Evolutionary conservation across 768 basidiomycete species (phyloP), one percentile per base, ranked within the genome.

Genomic region (Cystoderma amianthinum): DNA sequence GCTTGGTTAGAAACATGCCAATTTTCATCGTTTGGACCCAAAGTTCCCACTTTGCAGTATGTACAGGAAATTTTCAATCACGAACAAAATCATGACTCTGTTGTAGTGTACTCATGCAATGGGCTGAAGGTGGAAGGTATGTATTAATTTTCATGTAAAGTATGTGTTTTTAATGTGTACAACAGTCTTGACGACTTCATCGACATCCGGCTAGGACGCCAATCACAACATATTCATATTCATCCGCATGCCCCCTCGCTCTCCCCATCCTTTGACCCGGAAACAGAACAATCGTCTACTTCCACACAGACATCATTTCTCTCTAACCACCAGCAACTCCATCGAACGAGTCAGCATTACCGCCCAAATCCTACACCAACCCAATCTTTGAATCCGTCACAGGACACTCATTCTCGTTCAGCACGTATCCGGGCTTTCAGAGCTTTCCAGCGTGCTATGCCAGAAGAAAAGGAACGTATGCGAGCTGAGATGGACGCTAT

Each of bases 1-100:
- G 80, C 93, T 1, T 97, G 93, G 93, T 73, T 97, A 17, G 93
- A 97, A 58, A 70, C 75, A 0, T 76, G 73, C 42, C 82, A 84
- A 45, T 95, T 96, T 63, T 94, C 91, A 2, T 67, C 82, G 0
- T 94, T 95, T 55, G 92, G 91, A 0, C 89, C 90, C 0, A 78
- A 80, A 50, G 80, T 97, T 18, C 91, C 89, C 3, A 85, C 93
- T 1, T 60, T 96, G 25, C 88, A 93, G 88, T 89, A 50, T 62
- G 83, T 64, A 3, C 7, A 36, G 23, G 1, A 17, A 38, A 11
- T 41, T 18, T 6, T 18, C 22, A n/a, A 16, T 34, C 40, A 45
- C 30, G 44, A 12, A 34, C 21, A 3, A 10, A 11, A 12, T 50
- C 42, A 21, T 6, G 3, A 6, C 21, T 6, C 20, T 38, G 15